These are phyloP conservation scores for Tuber calosporum DNA, from an alignment of 495 filamentous ascomycete genomes.

Conservation along the genomic window DNA sequence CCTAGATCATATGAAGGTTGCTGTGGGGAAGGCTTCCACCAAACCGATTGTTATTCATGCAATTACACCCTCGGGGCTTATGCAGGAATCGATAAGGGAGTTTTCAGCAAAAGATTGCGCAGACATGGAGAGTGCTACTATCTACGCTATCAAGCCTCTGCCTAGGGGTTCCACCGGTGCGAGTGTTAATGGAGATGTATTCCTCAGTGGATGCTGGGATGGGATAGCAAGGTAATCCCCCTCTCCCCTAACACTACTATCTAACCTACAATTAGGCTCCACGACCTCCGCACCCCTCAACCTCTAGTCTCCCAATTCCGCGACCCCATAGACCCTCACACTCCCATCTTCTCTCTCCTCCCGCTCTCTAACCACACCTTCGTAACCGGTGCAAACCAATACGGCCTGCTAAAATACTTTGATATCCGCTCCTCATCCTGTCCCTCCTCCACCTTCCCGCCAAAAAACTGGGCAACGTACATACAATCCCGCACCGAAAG, in stretches of 20 bases:
- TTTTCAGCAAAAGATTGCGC: constrained; percentile 21
- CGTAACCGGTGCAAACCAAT: constrained; percentile 51
- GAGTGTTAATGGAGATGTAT: constrained; percentile 47
- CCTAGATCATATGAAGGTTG: constrained; percentile 21
- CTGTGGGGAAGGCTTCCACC: constrained; percentile 18
- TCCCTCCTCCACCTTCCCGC: background rate
- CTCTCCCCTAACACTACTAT: background rate
- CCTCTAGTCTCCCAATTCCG: constrained; percentile 48
- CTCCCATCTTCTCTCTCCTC: constrained; percentile 55
- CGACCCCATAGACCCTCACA: constrained; percentile 52
- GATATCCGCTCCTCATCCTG: constrained; percentile 48
- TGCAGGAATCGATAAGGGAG: constrained; percentile 9
- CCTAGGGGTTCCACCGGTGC: constrained; percentile 40
- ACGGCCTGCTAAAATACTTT: constrained; percentile 58
- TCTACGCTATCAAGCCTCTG: constrained; percentile 52
- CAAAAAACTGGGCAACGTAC: constrained; percentile 31
- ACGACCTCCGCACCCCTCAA: constrained; percentile 56
- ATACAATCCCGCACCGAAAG: constrained; percentile 7
- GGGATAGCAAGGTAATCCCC: constrained; percentile 48
- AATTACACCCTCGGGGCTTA: constrained; percentile 14
- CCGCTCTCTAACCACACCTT: constrained; percentile 53
- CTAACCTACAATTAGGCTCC: constrained; percentile 47
- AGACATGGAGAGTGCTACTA: constrained; percentile 28
- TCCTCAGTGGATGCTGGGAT: constrained; percentile 58
- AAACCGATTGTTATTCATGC: constrained; percentile 18